Base-by-base conservation (phyloP, 2,329 filamentous ascomycete species). In the Calonectria pauciramosa region DNA sequence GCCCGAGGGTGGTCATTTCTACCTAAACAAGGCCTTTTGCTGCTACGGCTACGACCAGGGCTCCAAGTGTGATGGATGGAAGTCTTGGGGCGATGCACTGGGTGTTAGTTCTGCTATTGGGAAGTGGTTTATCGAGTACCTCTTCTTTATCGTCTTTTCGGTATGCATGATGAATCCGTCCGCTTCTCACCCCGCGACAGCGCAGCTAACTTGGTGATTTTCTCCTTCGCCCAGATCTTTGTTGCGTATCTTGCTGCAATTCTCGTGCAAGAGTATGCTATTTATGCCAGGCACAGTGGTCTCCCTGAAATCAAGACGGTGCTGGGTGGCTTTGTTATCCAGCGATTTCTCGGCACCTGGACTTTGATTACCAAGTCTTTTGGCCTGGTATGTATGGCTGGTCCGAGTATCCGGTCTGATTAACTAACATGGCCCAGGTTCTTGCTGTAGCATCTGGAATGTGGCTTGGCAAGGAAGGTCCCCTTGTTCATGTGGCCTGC, bases 271-370 rank as follows among this genome's bases (percentile, higher is more conserved):
- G 92, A 94, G 80, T 99, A 96, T 85, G 95, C 95, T 30, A 89
- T 94, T 7, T 95, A 98, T 85, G 96, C 96, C 63, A 96, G 94
- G 83, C 96, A 99, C 82, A 98, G 95, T 83, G 96, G 96, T 86
- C 98, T 99, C 79, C 96, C 96, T 8, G 96, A 99, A 87, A 97
- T 99, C 86, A 99, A 99, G 88, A 98, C 96, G 3, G 92, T 99
- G 11, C 87, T 99, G 69, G 96, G 96, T 51, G 96, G 96, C 8
- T 98, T 98, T 84, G 93, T 99, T 38, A 98, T 99, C 75, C 91
- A 93, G 75, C 91, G 93, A 73, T 98, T 99, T 81, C 88, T 99
- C 82, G 95, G 96, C 13, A 89, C 89, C 38, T 98, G 96, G 96
- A 98, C 96, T 1, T 87, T 99, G 82, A 85, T 95, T 36, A 96